Evolutionary conservation across 495 filamentous ascomycete genomes (phyloP), one percentile per base, ranked within the genome.

Genomic region (Lasiosphaeria ovina): DNA sequence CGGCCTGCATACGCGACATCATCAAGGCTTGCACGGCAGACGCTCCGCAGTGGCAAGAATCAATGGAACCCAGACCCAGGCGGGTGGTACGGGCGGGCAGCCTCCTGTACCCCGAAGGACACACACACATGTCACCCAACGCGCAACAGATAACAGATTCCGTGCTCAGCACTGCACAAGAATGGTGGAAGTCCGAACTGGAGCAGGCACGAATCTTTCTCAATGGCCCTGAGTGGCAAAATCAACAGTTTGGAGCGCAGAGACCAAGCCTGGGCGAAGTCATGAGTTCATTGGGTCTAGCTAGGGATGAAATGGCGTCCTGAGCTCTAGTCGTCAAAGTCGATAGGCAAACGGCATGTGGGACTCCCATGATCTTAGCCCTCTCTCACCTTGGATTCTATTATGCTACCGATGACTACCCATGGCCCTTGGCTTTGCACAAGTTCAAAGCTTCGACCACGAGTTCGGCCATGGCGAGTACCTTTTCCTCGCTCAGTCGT

Each of bases 401-500:
- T 8, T 1, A 42, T 42, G 1, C 8, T 1, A 7, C 12, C 8
- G 8, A 47, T 47, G 12, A 47, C 4, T 1, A 0, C 44, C 4
- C 44, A 5, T n/a, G 6, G 44, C 16, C 12, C 16, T 16, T 38
- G 8, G 51, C 33, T 33, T 57, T 60, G 40, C 54, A 49, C 12
- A 16, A 48, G 9, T 54, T 17, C 40, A 60, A 17, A 6, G 50
- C 58, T 17, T 60, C 58, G 3, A 60, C 59, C 3, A 61, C 59
- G 33, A 54, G 9, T 36, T 69, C 57, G 2, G 67, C 73, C 58
- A 77, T 67, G 4, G 68, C 62, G 63, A 76, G 48, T 0, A 67
- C 63, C 58, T 56, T 66, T 58, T 77, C 75, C 51, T 77, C 75
- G 35, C 58, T 67, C 49, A 76, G 54, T 31, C 65, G 64, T 12